Percentiles rank a stretch among this genome's conserved stretches.
phyloP scores from a whole-genome alignment of 1,284 basidiomycete genomes.

The Leccinum huronense region DNA sequence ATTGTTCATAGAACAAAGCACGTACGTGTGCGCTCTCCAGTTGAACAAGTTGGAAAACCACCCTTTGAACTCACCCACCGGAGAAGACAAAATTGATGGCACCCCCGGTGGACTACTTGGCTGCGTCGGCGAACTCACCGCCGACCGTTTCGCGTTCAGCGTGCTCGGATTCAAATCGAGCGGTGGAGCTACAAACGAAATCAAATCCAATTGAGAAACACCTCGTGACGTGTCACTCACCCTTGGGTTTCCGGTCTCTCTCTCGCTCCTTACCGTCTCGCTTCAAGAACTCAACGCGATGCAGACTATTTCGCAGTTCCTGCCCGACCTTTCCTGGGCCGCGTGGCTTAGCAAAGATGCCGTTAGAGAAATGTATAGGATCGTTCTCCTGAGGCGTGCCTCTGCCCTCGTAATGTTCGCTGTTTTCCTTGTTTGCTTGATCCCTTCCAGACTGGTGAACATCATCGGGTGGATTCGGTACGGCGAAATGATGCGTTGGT shows the following conservation, averaged over 20 bases:
- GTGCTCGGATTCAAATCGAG: slow-evolving; percentile 37
- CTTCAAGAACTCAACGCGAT: slow-evolving; percentile 36
- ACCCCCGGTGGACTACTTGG: slow-evolving; percentile 21
- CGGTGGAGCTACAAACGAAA: slow-evolving; percentile 32
- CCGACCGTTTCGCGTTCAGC: slow-evolving; percentile 37
- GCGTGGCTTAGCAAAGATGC: slow-evolving; percentile 43
- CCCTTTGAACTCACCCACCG: slow-evolving; percentile 77
- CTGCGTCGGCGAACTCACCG: slow-evolving; percentile 39
- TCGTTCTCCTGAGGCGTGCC: slow-evolving; percentile 25
- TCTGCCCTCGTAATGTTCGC: slow-evolving; percentile 13
- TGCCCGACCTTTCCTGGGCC: slow-evolving; percentile 43
- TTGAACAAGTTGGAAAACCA: slow-evolving; percentile 81
- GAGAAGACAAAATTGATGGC: slow-evolving; percentile 34
- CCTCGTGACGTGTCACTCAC: slow-evolving; percentile 40
- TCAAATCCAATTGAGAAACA: background rate
- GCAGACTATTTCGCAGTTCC: slow-evolving; percentile 50
- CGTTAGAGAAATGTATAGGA: slow-evolving; percentile 29
- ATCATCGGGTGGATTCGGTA: slow-evolving; percentile 21
- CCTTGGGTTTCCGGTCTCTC: slow-evolving; percentile 49
- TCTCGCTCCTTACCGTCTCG: slow-evolving; percentile 47
- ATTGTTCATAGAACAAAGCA: slow-evolving; percentile 70
- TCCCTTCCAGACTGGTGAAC: slow-evolving; percentile 15
- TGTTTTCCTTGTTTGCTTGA: slow-evolving; percentile 57
- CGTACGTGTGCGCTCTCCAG: slow-evolving; percentile 64
- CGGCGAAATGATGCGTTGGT: slow-evolving; percentile 11